Conservation (phyloP, 345 rosid genomes). For the Gossypium ekmanianum region DNA sequence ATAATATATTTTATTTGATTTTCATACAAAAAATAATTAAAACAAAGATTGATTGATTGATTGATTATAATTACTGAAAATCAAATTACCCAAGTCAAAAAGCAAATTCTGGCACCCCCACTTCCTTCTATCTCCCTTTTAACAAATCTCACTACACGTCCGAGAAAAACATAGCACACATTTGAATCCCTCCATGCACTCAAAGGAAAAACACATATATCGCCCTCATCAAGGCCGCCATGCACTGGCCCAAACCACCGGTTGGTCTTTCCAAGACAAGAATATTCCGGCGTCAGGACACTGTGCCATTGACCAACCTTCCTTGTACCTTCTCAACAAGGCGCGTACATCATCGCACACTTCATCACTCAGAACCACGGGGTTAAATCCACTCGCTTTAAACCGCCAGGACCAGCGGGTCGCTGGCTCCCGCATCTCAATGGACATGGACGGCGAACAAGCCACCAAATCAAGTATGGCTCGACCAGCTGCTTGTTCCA, state of each 20-base stretch:
- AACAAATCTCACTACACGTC: conserved; percentile 38
- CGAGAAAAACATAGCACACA: conserved; percentile 34
- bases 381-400: conserved; percentile 50
- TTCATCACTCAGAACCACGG: conserved; percentile 65
- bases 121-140: not conserved
- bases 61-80: conserved; percentile 14
- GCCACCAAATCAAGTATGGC: conserved; percentile 81
- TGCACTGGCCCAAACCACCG: conserved; percentile 95
- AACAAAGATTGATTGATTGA: not conserved
- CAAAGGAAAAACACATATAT: not conserved
- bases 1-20: not conserved
- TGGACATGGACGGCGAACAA: conserved; percentile 54
- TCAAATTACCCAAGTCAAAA: conserved; percentile 26
- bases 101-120: not conserved
- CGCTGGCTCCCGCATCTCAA: conserved; percentile 78
- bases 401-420: conserved; percentile 68
- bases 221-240: conserved; percentile 60
- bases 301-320: conserved; percentile 86
- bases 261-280: conserved; percentile 91
- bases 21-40: not conserved
- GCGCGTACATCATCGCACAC: conserved; percentile 88
- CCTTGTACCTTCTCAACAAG: conserved; percentile 86
- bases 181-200: conserved; percentile 21
- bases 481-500: conserved; percentile 75
- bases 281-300: conserved; percentile 73